These are phyloP conservation scores for Diaporthe velutina DNA, from an alignment of 2,329 filamentous ascomycete species.

Conservation along the genomic window DNA sequence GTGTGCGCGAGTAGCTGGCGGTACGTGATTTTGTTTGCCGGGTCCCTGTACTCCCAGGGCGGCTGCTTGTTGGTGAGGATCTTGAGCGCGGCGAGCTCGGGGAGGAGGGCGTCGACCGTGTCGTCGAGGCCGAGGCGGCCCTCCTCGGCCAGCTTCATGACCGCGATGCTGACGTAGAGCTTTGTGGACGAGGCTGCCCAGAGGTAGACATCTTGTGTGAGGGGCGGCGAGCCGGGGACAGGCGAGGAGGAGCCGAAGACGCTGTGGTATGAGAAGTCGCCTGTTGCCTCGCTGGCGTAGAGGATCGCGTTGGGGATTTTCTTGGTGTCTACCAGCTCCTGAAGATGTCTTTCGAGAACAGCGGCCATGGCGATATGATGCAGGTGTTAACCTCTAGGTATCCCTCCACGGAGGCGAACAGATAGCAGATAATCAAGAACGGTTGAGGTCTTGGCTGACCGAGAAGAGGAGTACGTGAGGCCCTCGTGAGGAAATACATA, in stretches of 20 bases:
- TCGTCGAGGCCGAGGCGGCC: slow-evolving; percentile 60
- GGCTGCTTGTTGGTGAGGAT: slow-evolving; percentile 59
- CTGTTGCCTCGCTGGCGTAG: slow-evolving; percentile 54
- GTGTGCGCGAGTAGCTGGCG: slow-evolving; percentile 65
- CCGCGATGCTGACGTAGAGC: slow-evolving; percentile 64
- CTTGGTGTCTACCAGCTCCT: slow-evolving; percentile 56
- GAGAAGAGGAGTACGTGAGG: neutral
- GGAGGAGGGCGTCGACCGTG: slow-evolving; percentile 59
- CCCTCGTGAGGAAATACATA: neutral
- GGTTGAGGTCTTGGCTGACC: neutral
- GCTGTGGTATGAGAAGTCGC: slow-evolving; percentile 55
- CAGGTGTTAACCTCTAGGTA: neutral
- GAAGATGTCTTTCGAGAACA: slow-evolving; percentile 54
- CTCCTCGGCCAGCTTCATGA: slow-evolving; percentile 67
- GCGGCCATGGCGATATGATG: slow-evolving; percentile 31
- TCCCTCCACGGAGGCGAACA: neutral
- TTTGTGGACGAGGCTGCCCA: slow-evolving; percentile 56
- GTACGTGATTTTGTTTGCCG: slow-evolving; percentile 58
- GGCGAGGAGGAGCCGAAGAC: slow-evolving; percentile 56
- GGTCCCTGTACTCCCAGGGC: slow-evolving; percentile 32
- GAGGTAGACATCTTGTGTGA: slow-evolving; percentile 52
- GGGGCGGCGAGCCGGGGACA: slow-evolving; percentile 52
- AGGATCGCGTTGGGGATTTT: slow-evolving; percentile 59
- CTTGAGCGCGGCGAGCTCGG: slow-evolving; percentile 60
- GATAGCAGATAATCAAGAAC: neutral